Percentiles rank a stretch among this genome's conserved stretches.
These are phyloP conservation scores for Golubevia pallescens DNA, from an alignment of 1,284 basidiomycete species.

Conservation along the genomic window DNA sequence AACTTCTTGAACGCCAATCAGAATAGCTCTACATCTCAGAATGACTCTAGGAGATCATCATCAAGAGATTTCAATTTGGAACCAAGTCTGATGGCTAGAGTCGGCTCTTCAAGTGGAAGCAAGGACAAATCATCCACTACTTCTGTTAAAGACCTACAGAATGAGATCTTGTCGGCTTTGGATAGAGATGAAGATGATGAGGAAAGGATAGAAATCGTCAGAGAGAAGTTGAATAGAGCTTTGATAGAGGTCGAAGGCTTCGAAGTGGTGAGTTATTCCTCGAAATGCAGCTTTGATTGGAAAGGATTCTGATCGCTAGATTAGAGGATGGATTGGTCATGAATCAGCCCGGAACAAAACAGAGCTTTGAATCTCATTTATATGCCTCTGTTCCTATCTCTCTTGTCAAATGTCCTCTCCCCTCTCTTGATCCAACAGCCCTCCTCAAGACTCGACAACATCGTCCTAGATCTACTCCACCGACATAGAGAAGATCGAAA, in stretches of 20 bases:
- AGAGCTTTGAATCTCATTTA: not conserved
- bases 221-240: slow-evolving; percentile 25
- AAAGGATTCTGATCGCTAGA: too few relatives aligned
- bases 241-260: slow-evolving; percentile 32
- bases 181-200: slow-evolving; percentile 37
- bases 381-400: too few relatives aligned
- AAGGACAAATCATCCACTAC: not conserved
- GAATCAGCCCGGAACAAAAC: not conserved
- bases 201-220: slow-evolving; percentile 43
- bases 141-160: not conserved
- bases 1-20: too few relatives aligned
- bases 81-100: not conserved
- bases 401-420: not conserved
- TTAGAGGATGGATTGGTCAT: not conserved
- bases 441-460: slow-evolving; percentile 35
- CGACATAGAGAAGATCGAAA: slow-evolving; percentile 41
- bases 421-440: slow-evolving; percentile 11
- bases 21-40: too few relatives aligned
- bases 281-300: too few relatives aligned
- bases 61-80: not conserved
- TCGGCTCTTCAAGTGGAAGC: not conserved
- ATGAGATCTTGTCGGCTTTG: slow-evolving; percentile 28
- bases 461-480: slow-evolving; percentile 49
- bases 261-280: slow-evolving; percentile 12
- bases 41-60: not conserved